Evolutionary conservation across 2,329 filamentous ascomycete species (phyloP).

Genomic region (Nannizzia gypsea): DNA sequence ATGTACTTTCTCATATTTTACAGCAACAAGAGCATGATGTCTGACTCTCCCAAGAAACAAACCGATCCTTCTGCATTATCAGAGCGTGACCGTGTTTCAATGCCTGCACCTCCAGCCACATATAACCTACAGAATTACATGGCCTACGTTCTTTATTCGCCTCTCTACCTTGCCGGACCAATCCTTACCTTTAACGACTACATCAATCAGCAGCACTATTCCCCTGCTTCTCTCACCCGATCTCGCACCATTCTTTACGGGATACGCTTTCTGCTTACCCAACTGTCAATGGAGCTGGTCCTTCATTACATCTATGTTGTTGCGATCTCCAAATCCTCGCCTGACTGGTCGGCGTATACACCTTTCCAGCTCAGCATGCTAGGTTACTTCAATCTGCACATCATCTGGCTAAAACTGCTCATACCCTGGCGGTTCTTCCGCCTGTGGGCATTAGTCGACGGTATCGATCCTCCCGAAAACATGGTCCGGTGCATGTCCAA

Average conservation of each 20-base stretch:
- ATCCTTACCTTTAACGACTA: constrained; percentile 98
- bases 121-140: constrained; percentile 77
- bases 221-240: constrained; percentile 55
- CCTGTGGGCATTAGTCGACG: constrained; percentile 84
- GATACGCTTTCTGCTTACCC: constrained; percentile 64
- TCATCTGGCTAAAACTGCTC: constrained; percentile 95
- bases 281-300: constrained; percentile 82
- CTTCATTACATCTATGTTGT: constrained; percentile 89
- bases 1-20: constrained; percentile 26
- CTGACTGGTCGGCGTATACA: constrained; percentile 72
- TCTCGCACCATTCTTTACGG: constrained; percentile 68
- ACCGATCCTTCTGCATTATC: constrained; percentile 77
- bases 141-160: constrained; percentile 81
- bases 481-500: constrained; percentile 95
- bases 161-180: constrained; percentile 82
- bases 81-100: constrained; percentile 72
- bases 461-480: constrained; percentile 91
- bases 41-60: constrained; percentile 67
- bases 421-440: constrained; percentile 98
- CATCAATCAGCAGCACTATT: constrained; percentile 71
- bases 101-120: constrained; percentile 58
- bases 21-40: constrained; percentile 2
- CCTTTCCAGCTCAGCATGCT: constrained; percentile 80
- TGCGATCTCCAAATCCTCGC: constrained; percentile 72
- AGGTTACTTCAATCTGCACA: constrained; percentile 88